Percentiles rank a stretch among this genome's conserved stretches.
These are phyloP conservation scores for Hypoxylon sp. DNA, from an alignment of 2,329 filamentous ascomycete species.

Conservation along the genomic window DNA sequence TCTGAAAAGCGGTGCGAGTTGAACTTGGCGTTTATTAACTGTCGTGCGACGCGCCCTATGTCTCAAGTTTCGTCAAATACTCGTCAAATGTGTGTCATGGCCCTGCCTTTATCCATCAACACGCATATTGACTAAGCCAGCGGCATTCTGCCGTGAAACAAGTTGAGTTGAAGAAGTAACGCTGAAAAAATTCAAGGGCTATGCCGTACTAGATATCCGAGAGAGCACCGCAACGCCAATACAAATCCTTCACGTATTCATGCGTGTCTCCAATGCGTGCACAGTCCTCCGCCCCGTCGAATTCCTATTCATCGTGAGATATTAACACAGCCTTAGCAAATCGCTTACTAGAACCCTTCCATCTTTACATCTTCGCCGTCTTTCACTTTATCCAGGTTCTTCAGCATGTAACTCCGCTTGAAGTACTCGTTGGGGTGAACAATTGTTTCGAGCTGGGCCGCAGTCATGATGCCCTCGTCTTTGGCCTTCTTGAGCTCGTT, in stretches of 20 bases:
- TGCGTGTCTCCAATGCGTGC: conserved; percentile 24
- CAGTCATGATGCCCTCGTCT: conserved; percentile 78
- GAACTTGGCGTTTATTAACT: conserved; percentile 24
- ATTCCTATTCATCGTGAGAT: conserved; percentile 17
- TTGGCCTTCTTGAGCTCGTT: conserved; percentile 81
- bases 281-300: background rate
- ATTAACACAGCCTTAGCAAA: conserved; percentile 8
- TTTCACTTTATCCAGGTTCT: conserved; percentile 76
- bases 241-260: conserved; percentile 8
- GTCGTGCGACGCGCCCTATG: conserved; percentile 26
- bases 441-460: conserved; percentile 90
- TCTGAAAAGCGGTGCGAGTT: background rate
- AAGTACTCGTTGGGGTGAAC: conserved; percentile 99
- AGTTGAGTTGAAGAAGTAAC: conserved; percentile 11
- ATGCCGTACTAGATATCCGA: conserved; percentile 22
- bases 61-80: conserved; percentile 32
- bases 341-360: conserved; percentile 59
- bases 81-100: conserved; percentile 29
- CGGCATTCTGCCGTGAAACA: conserved; percentile 19
- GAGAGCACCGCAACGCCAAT: conserved; percentile 38
- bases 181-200: conserved; percentile 1
- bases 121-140: conserved; percentile 11
- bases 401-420: conserved; percentile 91
- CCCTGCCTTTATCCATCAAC: conserved; percentile 16
- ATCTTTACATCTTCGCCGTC: conserved; percentile 70